Evolutionary conservation across 768 basidiomycete genomes (phyloP), one percentile per base, ranked within the genome.

Genomic region (Phlebiopsis gigantea): DNA sequence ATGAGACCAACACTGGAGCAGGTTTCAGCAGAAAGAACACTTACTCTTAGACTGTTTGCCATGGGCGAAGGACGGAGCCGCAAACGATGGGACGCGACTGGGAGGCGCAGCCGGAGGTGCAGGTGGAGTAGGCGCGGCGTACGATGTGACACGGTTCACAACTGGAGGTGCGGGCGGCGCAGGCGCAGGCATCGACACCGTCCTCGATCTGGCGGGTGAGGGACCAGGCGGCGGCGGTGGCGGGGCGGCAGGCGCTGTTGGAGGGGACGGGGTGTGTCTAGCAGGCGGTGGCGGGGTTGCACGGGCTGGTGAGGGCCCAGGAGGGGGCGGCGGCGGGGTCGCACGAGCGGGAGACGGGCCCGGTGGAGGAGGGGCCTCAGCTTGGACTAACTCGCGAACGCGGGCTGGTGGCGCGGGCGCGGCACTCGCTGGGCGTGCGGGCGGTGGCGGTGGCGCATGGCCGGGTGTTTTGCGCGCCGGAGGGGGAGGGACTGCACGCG

Each of bases 401-500:
- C 26, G 63, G 39, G 43, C 56, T 31, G 74, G 69, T 5, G 69
- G 72, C 6, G 74, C 63, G 1, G 71, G 68, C 3, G 68, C 56
- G 0, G 63, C 62, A 45, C 71, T 63, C 19, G 77, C 63, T 39
- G 73, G 72, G 7, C 71, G 67, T 1, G 67, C 66, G 30, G 71
- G 70, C 42, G 68, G 67, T 19, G 67, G 59, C 0, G 63, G 64
- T 8, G 34, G 34, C 66, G 62, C 59, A n/a, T n/a, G n/a, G 55
- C 59, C 59, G 5, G 62, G 48, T 21, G 52, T 54, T 57, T 57
- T 67, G 8, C 71, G 68, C 29, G 68, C 66, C 8, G 78, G 75
- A 9, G 73, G 0, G 34, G 79, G 78, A 0, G 74, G 76, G 8
- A 70, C 67, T 51, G 73, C 67, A 1, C 74, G 53, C 58, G 60